A percentile compares a stretch with the other conserved stretches of the same genome.
Conservation (phyloP, 306 rosid genomes). For the Nissolia schottii region DNA sequence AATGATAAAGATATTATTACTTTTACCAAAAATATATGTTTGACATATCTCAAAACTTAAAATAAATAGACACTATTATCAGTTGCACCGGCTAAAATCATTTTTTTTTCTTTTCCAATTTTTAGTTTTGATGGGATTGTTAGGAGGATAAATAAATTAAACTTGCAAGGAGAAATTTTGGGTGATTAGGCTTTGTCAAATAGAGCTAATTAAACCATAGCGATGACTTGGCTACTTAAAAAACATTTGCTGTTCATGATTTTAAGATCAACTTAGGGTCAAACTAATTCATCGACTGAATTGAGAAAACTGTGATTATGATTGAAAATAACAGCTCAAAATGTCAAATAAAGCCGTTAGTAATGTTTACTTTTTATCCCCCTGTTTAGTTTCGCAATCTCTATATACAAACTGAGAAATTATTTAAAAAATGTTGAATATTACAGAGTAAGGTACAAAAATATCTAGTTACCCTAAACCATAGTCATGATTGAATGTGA, state of each 20-base stretch:
- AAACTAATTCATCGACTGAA: neutral
- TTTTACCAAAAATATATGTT: too few relatives aligned
- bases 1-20: too few relatives aligned
- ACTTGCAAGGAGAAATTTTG: neutral
- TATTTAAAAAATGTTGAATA: neutral
- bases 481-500: constrained; percentile 10
- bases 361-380: neutral
- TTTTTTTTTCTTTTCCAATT: too few relatives aligned
- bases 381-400: neutral
- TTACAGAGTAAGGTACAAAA: neutral
- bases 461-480: neutral
- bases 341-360: constrained; percentile 9
- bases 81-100: too few relatives aligned
- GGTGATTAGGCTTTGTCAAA: neutral
- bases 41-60: too few relatives aligned
- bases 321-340: neutral
- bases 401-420: neutral
- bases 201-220: neutral
- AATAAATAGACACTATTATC: too few relatives aligned
- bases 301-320: neutral
- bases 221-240: neutral
- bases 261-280: neutral
- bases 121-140: too few relatives aligned
- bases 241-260: neutral
- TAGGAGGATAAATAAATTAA: neutral